Evolutionary conservation across 768 basidiomycete genomes (phyloP).

Genomic region (Tulasnella sp.): DNA sequence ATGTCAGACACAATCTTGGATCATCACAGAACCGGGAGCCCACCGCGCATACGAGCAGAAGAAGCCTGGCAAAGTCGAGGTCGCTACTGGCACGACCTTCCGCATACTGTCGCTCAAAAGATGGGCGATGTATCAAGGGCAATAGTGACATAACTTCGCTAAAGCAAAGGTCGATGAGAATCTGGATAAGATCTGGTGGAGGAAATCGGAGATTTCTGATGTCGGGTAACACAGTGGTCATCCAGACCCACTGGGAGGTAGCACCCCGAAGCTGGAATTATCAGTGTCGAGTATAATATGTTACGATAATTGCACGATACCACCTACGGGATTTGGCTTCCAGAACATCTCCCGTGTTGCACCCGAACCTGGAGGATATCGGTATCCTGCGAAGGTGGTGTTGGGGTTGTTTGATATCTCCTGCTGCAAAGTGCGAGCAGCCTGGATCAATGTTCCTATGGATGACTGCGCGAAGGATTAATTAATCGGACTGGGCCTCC

Average conservation of each 20-base stretch:
- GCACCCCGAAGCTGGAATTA: conserved; percentile 10
- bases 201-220: conserved; percentile 39
- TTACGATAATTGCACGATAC: conserved; percentile 16
- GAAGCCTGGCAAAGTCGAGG: conserved; percentile 43
- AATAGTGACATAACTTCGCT: conserved; percentile 39
- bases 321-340: conserved; percentile 6
- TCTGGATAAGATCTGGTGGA: conserved; percentile 42
- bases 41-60: conserved; percentile 63
- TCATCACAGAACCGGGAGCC: conserved; percentile 53
- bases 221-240: conserved; percentile 21
- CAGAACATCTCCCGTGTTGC: conserved; percentile 7
- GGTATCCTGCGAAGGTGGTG: conserved; percentile 42
- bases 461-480: not conserved
- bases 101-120: conserved; percentile 46
- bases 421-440: conserved; percentile 49
- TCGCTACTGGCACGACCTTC: conserved; percentile 43
- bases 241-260: conserved; percentile 26
- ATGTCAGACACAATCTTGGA: conserved; percentile 38
- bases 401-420: conserved; percentile 33
- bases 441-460: conserved; percentile 38
- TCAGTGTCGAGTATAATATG: not conserved
- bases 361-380: conserved; percentile 37
- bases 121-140: conserved; percentile 63
- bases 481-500: not conserved
- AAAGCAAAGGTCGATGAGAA: conserved; percentile 59